A percentile compares a stretch with the other conserved stretches of the same genome.
Conservation (phyloP, 108 stramenopile genomes). For the Stephanodiscus minutulus region DNA sequence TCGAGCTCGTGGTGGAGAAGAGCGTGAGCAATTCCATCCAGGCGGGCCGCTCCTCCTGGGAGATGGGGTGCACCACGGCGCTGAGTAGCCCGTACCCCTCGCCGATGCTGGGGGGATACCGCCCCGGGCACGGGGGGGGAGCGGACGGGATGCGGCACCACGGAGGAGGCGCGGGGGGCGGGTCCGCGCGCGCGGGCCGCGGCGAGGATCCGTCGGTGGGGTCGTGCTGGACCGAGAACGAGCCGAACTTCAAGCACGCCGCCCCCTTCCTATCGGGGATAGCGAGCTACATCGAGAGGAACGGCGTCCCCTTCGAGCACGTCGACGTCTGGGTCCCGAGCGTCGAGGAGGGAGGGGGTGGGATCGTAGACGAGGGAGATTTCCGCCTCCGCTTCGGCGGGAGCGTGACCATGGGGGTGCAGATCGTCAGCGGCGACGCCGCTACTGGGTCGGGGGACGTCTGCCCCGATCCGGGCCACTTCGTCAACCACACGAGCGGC, state of each 20-base stretch:
- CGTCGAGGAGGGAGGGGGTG: background rate
- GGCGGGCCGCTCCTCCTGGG: background rate
- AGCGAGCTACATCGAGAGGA: slow-evolving; percentile 69
- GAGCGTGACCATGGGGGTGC: slow-evolving; percentile 60
- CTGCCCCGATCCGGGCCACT: background rate
- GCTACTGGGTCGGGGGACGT: background rate
- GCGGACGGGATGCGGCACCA: no score
- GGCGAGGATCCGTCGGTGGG: background rate
- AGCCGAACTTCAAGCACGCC: slow-evolving; percentile 46
- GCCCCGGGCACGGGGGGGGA: no score
- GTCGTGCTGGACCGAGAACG: background rate
- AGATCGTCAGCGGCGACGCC: slow-evolving; percentile 38
- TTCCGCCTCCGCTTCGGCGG: slow-evolving; percentile 75
- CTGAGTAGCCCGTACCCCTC: background rate
- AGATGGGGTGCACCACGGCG: background rate
- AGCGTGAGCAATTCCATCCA: background rate
- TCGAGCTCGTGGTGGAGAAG: background rate
- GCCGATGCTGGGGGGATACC: background rate
- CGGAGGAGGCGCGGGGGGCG: background rate
- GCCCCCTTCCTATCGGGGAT: slow-evolving; percentile 76
- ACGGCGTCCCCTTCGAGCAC: slow-evolving; percentile 84
- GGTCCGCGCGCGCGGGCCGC: background rate
- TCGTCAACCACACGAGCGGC: slow-evolving; percentile 10
- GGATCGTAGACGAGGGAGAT: background rate
- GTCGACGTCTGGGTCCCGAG: slow-evolving; percentile 88